These are phyloP conservation scores for Penstemon barbatus DNA, from an alignment of 257 asterid genomes.

Conservation along the genomic window DNA sequence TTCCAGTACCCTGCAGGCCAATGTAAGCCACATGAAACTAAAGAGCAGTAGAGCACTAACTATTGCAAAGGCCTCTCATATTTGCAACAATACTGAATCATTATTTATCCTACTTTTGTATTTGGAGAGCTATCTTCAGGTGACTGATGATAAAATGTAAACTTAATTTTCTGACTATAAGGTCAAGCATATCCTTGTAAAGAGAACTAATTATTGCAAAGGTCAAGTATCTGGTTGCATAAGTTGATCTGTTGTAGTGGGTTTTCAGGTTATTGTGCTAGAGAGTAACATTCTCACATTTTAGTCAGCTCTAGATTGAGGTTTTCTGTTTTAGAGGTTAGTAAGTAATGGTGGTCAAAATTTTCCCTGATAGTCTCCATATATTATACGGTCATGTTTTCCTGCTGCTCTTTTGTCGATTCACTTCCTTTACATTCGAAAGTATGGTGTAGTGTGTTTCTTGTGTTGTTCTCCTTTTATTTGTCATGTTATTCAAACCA, in stretches of 20 bases:
- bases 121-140: conserved; percentile 1
- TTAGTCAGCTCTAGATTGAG: conserved; percentile 12
- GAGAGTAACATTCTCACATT: neutral
- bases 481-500: neutral
- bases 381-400: neutral
- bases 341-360: neutral
- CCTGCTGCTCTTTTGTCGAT: conserved; percentile 17
- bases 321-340: conserved; percentile 6
- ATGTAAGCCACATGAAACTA: neutral
- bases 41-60: neutral
- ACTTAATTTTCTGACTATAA: neutral
- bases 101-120: conserved; percentile 7
- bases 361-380: conserved; percentile 7
- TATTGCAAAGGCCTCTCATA: conserved; percentile 11
- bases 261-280: conserved; percentile 13
- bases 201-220: neutral
- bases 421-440: conserved; percentile 15
- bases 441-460: conserved; percentile 12
- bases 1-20: too few species aligned
- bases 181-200: conserved; percentile 5
- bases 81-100: conserved; percentile 1
- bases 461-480: neutral
- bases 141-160: conserved; percentile 4
- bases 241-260: conserved; percentile 3
- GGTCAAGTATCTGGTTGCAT: neutral